phyloP scores from a whole-genome alignment of 495 filamentous ascomycete genomes.

The Penicillium macrosclerotiorum region DNA sequence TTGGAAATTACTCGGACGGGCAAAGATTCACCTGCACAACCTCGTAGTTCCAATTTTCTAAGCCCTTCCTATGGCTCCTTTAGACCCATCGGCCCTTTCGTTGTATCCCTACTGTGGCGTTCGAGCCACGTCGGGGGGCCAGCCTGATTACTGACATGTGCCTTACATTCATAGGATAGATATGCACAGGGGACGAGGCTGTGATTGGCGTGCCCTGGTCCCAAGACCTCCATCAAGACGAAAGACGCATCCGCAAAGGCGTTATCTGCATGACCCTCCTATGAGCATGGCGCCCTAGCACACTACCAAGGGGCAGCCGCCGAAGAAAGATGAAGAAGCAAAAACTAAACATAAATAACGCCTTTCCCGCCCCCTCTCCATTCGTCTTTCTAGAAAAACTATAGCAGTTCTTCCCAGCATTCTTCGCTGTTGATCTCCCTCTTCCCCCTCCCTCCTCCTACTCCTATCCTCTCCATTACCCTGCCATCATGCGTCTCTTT shows the following conservation, averaged over 20 bases:
- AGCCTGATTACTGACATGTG: conserved; percentile 24
- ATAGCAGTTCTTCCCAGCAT: not conserved
- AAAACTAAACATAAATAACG: conserved; percentile 24
- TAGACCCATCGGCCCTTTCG: conserved; percentile 2
- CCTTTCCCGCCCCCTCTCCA: conserved; percentile 3
- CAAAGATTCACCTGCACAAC: conserved; percentile 5
- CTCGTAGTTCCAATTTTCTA: not conserved
- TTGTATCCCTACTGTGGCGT: conserved; percentile 19
- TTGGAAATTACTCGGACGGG: conserved; percentile 17
- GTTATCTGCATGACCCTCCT: conserved; percentile 16
- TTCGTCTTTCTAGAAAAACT: not conserved
- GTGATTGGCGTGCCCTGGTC: conserved; percentile 24
- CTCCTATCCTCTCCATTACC: not conserved
- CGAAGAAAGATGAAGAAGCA: conserved; percentile 2
- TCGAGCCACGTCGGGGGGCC: conserved; percentile 17
- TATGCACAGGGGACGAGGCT: conserved; percentile 8
- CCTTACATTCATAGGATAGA: conserved; percentile 29
- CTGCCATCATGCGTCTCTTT: conserved; percentile 20
- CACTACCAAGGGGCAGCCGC: not conserved
- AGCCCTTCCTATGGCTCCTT: conserved; percentile 1
- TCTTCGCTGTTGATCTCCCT: not conserved
- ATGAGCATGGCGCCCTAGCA: not conserved
- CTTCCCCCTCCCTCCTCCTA: not conserved
- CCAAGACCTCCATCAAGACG: conserved; percentile 18
- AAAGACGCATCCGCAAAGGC: conserved; percentile 8